phyloP scores from a whole-genome alignment of 352 stramenopile species.

The Pythium insidiosum region DNA sequence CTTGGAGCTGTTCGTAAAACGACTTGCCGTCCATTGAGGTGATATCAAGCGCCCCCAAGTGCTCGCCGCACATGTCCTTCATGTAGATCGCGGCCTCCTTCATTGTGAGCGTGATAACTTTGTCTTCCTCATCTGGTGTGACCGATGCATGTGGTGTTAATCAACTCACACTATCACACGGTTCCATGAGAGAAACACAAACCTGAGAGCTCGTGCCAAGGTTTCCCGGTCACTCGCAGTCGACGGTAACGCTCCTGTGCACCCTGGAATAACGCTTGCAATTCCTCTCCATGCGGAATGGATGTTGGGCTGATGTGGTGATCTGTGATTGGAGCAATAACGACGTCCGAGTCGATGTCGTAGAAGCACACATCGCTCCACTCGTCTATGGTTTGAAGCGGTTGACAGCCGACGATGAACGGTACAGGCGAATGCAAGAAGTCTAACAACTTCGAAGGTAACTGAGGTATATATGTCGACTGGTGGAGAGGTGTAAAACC shows the following conservation, averaged over 20 bases:
- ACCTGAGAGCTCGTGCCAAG: conserved; percentile 70
- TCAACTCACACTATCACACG: too few species aligned
- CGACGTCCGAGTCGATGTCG: conserved; percentile 54
- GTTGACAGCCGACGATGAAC: conserved; percentile 67
- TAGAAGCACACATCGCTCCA: conserved; percentile 83
- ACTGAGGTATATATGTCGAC: conserved; percentile 80
- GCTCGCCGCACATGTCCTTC: conserved; percentile 55
- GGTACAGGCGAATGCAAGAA: conserved; percentile 81
- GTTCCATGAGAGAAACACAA: too few species aligned
- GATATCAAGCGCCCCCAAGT: conserved; percentile 53
- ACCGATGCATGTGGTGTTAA: too few species aligned
- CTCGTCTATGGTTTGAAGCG: conserved; percentile 48
- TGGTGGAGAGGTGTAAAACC: too few species aligned
- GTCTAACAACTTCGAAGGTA: conserved; percentile 61
- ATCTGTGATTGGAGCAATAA: conserved; percentile 34
- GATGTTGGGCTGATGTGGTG: conserved; percentile 34
- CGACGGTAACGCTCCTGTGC: conserved; percentile 36
- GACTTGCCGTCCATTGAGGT: conserved; percentile 15
- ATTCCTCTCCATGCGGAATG: conserved; percentile 50
- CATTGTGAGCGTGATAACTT: conserved; percentile 63
- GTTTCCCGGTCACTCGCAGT: conserved; percentile 33
- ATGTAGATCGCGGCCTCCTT: conserved; percentile 70
- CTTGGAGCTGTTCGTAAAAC: conserved; percentile 72
- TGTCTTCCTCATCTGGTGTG: conserved; percentile 61
- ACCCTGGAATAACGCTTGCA: conserved; percentile 49